Evolutionary conservation across 805 yeast species (phyloP).

Genomic region (Lipomyces yamanashiensis): DNA sequence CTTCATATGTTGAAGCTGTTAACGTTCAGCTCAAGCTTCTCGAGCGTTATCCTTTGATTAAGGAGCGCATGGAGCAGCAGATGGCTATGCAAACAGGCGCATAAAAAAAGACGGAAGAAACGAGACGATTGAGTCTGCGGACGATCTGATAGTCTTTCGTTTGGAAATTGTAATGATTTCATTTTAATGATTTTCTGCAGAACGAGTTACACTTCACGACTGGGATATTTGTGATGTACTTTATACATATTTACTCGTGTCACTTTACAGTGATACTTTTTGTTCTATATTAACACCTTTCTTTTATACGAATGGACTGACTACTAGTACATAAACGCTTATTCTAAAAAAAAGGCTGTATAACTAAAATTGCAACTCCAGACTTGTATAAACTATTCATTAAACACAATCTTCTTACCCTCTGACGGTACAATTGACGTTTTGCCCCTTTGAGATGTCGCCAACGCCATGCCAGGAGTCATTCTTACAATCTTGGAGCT

Average conservation of each 20-base stretch:
- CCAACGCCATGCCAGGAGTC: conserved; percentile 78
- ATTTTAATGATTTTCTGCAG: not conserved
- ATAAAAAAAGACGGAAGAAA: too few species aligned
- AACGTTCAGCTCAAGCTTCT: conserved; percentile 59
- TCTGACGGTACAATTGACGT: conserved; percentile 85
- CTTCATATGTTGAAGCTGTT: conserved; percentile 24
- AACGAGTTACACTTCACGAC: too few species aligned
- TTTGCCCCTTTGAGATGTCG: conserved; percentile 85
- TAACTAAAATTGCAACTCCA: too few species aligned
- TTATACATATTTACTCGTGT: too few species aligned
- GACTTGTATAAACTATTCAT: not conserved
- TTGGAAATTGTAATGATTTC: not conserved
- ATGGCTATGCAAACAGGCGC: conserved; percentile 4
- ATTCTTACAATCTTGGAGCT: not conserved
- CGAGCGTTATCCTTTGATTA: conserved; percentile 37
- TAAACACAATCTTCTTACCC: conserved; percentile 82
- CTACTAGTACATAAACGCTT: too few species aligned
- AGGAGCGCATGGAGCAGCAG: conserved; percentile 32
- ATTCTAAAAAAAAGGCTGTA: too few species aligned
- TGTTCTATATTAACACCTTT: too few species aligned
- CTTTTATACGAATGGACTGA: too few species aligned
- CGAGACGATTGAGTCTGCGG: not conserved
- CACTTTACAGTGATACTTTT: too few species aligned
- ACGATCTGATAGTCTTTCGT: not conserved
- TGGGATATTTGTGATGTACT: too few species aligned